These are phyloP conservation scores for Oryza coarctata DNA, from an alignment of 176 grass and related monocot species.

Conservation along the genomic window DNA sequence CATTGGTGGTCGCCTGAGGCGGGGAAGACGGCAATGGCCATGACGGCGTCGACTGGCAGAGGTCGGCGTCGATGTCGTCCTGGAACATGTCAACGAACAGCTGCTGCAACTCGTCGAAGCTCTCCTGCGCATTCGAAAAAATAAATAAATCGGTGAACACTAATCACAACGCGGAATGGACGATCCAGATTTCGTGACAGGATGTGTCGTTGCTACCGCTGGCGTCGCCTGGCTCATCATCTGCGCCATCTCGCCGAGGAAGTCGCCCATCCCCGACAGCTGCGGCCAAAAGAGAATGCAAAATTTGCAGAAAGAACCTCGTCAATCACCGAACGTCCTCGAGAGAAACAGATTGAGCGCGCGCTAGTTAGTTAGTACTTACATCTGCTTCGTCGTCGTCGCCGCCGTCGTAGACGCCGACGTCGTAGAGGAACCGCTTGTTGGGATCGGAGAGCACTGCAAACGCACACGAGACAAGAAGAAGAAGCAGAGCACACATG, in stretches of 20 bases:
- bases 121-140: slow-evolving; percentile 27
- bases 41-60: background rate
- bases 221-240: slow-evolving; percentile 78
- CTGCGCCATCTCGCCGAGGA: slow-evolving; percentile 73
- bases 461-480: background rate
- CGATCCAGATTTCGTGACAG: background rate
- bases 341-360: background rate
- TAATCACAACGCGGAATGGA: background rate
- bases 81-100: slow-evolving; percentile 81
- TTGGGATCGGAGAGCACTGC: slow-evolving; percentile 85
- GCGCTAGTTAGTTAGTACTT: background rate
- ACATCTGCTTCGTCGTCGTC: slow-evolving; percentile 45
- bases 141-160: too few relatives aligned
- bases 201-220: slow-evolving; percentile 28
- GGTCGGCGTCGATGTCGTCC: slow-evolving; percentile 36
- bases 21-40: background rate
- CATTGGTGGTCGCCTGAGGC: background rate
- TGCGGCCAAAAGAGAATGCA: background rate
- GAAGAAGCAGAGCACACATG: background rate
- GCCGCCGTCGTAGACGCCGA: slow-evolving; percentile 64
- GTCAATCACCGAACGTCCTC: background rate
- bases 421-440: slow-evolving; percentile 92
- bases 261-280: slow-evolving; percentile 63
- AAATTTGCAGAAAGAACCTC: background rate
- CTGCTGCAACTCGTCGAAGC: slow-evolving; percentile 77